Evolutionary conservation across 2,329 filamentous ascomycete genomes (phyloP), one percentile per base, ranked within the genome.

Genomic region (Iodosphaeria phyllophila): DNA sequence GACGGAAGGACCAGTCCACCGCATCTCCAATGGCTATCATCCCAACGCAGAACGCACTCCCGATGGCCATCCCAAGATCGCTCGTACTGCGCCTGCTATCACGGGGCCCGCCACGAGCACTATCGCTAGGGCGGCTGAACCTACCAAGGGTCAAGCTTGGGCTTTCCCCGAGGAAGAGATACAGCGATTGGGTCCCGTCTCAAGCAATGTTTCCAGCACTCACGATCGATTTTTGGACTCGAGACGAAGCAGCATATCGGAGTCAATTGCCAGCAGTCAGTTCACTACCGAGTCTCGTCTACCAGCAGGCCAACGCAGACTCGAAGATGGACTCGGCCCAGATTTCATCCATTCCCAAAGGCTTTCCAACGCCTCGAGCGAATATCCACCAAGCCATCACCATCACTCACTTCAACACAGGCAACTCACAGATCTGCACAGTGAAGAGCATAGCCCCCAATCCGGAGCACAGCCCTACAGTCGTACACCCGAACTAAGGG

Each of bases 141-240:
- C 78, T 5, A 84, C 75, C 8, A 82, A 82, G 46, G 78, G 78
- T 43, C 77, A 76, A 44, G 74, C 78, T 4, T 86, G 78, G 77
- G 78, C 78, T 35, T 84, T 84, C 37, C 77, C 78, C 2, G 77
- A 80, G 40, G 69, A 75, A 27, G 65, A 72, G 26, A 68, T 75
- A 3, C 58, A 64, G 30, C 50, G 60, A 18, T 16, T 20, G 10
- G n/a, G n/a, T n/a, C n/a, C n/a, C n/a, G n/a, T n/a, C n/a, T n/a
- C n/a, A n/a, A n/a, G n/a, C n/a, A n/a, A n/a, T n/a, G n/a, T n/a
- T n/a, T n/a, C 17, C 19, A 2, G 20, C 20, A 18, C 15, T 20
- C 8, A 14, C 40, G 47, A 42, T 47, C 43, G 53, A 36, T 66
- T 66, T 18, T 51, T 64, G 22, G 66, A 72, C 28, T 83, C 77